Percentiles rank a stretch among this genome's conserved stretches.
phyloP scores from a whole-genome alignment of 352 stramenopile genomes.

The Pilasporangium apinafurcum region DNA sequence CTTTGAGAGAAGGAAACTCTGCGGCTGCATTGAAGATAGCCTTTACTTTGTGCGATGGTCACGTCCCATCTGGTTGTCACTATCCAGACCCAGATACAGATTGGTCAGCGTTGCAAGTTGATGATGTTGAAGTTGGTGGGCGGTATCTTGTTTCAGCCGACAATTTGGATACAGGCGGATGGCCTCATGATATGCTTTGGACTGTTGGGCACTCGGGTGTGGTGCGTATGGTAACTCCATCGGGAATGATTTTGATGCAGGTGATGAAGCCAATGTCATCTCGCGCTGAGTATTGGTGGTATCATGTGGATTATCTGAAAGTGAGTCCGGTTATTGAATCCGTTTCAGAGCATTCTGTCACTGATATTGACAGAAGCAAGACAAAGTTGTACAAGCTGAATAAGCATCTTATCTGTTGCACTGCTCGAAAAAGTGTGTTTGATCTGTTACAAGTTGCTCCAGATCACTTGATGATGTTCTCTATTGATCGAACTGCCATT shows the following conservation, averaged over 20 bases:
- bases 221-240: conserved; percentile 40
- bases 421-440: conserved; percentile 58
- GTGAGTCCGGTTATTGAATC: conserved; percentile 6
- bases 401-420: conserved; percentile 44
- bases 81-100: conserved; percentile 77
- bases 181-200: conserved; percentile 55
- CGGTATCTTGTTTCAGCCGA: conserved; percentile 42
- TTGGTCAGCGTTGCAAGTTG: conserved; percentile 68
- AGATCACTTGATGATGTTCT: conserved; percentile 54
- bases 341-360: conserved; percentile 31
- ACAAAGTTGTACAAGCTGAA: conserved; percentile 25
- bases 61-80: conserved; percentile 69
- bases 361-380: conserved; percentile 28
- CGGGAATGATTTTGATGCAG: conserved; percentile 57
- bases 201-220: conserved; percentile 51
- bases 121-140: conserved; percentile 63
- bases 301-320: conserved; percentile 46
- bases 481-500: conserved; percentile 15
- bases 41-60: conserved; percentile 71
- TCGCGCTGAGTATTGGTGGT: conserved; percentile 64
- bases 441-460: conserved; percentile 47
- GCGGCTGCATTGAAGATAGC: conserved; percentile 75
- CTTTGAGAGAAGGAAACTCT: conserved; percentile 65
- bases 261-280: conserved; percentile 43
- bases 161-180: conserved; percentile 24